A percentile compares a stretch with the other conserved stretches of the same genome.
phyloP scores from a whole-genome alignment of 805 yeast species.

The Candida endomychidarum region DNA sequence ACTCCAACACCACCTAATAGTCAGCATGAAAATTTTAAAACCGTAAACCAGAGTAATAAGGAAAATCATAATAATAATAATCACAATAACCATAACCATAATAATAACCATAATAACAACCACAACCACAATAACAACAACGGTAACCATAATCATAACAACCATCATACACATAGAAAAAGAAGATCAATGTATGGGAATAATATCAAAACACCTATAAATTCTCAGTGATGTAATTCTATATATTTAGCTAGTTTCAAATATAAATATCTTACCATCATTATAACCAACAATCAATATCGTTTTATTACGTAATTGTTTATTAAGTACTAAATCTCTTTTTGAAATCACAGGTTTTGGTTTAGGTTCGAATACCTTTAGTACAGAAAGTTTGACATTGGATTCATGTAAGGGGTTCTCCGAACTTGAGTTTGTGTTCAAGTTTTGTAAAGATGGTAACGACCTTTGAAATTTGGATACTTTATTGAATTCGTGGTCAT shows the following conservation, averaged over 20 bases:
- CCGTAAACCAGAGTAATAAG: no score
- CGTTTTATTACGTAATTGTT: conserved; percentile 3
- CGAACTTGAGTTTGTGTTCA: neutral
- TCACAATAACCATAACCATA: conserved; percentile 6
- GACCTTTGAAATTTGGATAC: conserved; percentile 14
- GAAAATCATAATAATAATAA: no score
- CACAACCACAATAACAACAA: conserved; percentile 9
- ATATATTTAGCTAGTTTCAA: conserved; percentile 11
- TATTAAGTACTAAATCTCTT: conserved; percentile 3
- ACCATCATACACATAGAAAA: conserved; percentile 20
- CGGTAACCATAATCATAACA: conserved; percentile 11
- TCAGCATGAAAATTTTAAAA: conserved; percentile 7
- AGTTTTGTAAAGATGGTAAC: conserved; percentile 13
- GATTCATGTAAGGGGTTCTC: conserved; percentile 2
- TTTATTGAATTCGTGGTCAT: conserved; percentile 9
- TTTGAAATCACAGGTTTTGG: neutral
- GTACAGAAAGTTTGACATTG: conserved; percentile 6
- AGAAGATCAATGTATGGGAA: conserved; percentile 34
- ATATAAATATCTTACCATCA: conserved; percentile 14
- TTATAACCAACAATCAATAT: conserved; percentile 14
- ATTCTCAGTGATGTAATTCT: conserved; percentile 2
- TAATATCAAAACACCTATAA: conserved; percentile 13
- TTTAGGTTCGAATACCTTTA: conserved; percentile 3
- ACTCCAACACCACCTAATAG: conserved; percentile 26
- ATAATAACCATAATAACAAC: conserved; percentile 8